Conservation (phyloP, 306 rosid species). For the Cucurbita moschata region DNA sequence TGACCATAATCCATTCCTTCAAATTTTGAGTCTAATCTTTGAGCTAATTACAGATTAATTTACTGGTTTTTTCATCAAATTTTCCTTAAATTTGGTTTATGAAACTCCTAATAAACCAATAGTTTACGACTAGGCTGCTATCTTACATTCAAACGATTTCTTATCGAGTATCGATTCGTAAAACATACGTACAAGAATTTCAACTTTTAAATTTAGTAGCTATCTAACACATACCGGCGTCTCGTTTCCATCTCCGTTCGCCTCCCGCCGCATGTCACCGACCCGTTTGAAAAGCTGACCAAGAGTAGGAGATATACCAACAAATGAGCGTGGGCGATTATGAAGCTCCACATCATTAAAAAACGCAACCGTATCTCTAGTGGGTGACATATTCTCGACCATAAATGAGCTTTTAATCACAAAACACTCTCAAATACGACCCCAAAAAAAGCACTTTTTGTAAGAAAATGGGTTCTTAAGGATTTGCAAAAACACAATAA, state of each 20-base stretch:
- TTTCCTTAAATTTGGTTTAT: too few species aligned
- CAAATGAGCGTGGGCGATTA: conserved; percentile 13
- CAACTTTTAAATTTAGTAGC: background rate
- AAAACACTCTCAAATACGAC: background rate
- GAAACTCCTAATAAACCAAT: too few species aligned
- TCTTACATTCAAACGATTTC: too few species aligned
- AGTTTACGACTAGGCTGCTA: too few species aligned
- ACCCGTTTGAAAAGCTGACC: conserved; percentile 69
- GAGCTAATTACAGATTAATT: too few species aligned
- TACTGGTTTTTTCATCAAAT: too few species aligned
- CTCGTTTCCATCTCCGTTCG: conserved; percentile 50
- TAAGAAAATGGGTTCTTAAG: background rate
- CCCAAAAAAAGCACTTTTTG: background rate
- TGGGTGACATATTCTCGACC: conserved; percentile 26
- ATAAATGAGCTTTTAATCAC: background rate
- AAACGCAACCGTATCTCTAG: conserved; percentile 13
- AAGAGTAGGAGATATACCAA: conserved; percentile 32
- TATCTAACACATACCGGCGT: conserved; percentile 29
- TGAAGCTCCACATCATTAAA: conserved; percentile 24
- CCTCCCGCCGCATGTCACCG: conserved; percentile 52
- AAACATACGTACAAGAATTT: too few species aligned
- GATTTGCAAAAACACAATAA: background rate
- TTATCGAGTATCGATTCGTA: too few species aligned
- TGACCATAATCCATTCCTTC: background rate
- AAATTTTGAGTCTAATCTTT: too few species aligned